Conservation (phyloP, 2,329 filamentous ascomycete genomes). For the Penicillium sp. region DNA sequence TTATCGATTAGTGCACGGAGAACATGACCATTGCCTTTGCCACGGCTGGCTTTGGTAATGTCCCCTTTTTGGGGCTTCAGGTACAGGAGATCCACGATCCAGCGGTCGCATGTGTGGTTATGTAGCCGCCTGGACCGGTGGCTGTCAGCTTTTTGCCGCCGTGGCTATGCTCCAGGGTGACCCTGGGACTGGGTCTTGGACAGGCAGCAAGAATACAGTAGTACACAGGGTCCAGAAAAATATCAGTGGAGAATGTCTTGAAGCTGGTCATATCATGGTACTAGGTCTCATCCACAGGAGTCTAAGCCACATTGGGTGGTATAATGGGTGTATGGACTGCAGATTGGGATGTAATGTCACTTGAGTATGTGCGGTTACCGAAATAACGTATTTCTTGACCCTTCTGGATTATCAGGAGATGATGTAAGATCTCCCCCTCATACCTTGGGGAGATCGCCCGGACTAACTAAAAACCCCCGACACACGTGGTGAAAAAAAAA, state of each 20-base stretch:
- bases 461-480: background rate
- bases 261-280: background rate
- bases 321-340: no score
- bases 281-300: background rate
- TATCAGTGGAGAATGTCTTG: background rate
- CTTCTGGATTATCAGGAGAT: no score
- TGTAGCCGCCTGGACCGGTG: background rate
- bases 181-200: background rate
- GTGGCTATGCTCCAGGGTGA: background rate
- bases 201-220: background rate
- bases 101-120: background rate
- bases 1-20: background rate
- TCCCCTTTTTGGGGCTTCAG: background rate
- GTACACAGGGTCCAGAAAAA: background rate
- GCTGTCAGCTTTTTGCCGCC: background rate
- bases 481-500: background rate
- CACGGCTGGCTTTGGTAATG: background rate
- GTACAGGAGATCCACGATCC: background rate
- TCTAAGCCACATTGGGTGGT: background rate
- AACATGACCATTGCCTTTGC: background rate
- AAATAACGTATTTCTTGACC: no score
- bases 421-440: background rate
- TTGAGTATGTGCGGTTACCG: no score
- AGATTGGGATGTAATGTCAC: background rate
- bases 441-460: background rate